Percentiles rank a stretch among this genome's conserved stretches.
phyloP scores from a whole-genome alignment of 2,329 filamentous ascomycete species.

The Talaromyces amestolkiae region DNA sequence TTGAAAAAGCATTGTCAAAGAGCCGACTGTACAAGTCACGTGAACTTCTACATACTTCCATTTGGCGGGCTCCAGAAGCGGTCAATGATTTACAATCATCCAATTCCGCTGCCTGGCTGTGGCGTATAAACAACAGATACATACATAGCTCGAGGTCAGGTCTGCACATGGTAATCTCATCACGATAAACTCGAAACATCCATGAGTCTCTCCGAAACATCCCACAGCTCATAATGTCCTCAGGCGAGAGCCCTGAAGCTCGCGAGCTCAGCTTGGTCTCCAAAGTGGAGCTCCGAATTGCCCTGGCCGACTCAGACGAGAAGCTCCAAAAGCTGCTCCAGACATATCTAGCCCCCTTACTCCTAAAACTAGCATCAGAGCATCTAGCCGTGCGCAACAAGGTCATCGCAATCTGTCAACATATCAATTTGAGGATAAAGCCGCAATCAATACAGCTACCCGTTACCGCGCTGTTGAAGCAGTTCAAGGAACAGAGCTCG shows the following conservation, averaged over 20 bases:
- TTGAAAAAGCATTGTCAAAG: no score
- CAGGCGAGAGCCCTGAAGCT: conserved; percentile 45
- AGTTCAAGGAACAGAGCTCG: conserved; percentile 78
- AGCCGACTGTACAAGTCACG: neutral
- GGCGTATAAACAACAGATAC: neutral
- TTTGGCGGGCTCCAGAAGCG: conserved; percentile 6
- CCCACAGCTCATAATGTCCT: conserved; percentile 29
- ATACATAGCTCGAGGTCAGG: neutral
- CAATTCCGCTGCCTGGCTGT: neutral
- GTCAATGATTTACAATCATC: conserved; percentile 12
- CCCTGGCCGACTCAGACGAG: conserved; percentile 75
- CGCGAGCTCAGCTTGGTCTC: conserved; percentile 79
- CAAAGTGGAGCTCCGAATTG: conserved; percentile 81
- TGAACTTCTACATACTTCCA: conserved; percentile 15
- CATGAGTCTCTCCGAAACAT: neutral
- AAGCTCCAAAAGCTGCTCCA: conserved; percentile 77
- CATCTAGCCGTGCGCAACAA: conserved; percentile 77
- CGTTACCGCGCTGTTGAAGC: conserved; percentile 77
- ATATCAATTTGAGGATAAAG: conserved; percentile 65
- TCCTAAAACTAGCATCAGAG: conserved; percentile 83
- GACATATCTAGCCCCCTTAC: conserved; percentile 73
- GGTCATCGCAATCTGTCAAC: conserved; percentile 68
- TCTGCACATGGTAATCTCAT: neutral
- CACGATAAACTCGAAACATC: neutral
- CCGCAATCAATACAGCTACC: conserved; percentile 70